phyloP scores from a whole-genome alignment of 306 rosid species.

The Dalbergia cochinchinensis region DNA sequence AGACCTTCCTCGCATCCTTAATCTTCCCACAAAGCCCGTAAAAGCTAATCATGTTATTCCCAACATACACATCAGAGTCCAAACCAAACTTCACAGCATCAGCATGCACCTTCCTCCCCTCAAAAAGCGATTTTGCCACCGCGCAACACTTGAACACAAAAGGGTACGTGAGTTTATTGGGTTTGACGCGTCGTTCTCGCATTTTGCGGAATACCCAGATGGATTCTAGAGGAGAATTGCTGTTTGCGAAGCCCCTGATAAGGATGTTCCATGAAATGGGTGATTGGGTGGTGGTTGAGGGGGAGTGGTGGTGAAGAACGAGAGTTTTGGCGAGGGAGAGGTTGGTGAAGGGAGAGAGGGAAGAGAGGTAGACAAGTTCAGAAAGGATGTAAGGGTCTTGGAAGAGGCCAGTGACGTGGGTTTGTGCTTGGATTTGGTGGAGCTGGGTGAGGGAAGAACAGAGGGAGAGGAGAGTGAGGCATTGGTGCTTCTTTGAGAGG shows the following conservation, averaged over 20 bases:
- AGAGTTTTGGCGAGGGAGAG: constrained; percentile 67
- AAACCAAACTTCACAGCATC: constrained; percentile 70
- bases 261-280: constrained; percentile 78
- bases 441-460: constrained; percentile 63
- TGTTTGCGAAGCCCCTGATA: constrained; percentile 74
- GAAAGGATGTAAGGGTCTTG: constrained; percentile 59
- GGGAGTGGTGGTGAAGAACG: constrained; percentile 39
- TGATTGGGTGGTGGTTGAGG: constrained; percentile 38
- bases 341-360: constrained; percentile 60
- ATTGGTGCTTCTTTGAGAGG: constrained; percentile 58
- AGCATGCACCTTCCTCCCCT: constrained; percentile 76
- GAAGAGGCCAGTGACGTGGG: constrained; percentile 62
- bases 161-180: constrained; percentile 78
- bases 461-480: constrained; percentile 62
- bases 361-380: constrained; percentile 67
- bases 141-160: constrained; percentile 82
- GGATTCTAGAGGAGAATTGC: constrained; percentile 60
- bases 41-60: constrained; percentile 68
- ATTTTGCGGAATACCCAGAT: constrained; percentile 63
- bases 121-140: constrained; percentile 42
- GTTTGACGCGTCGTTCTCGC: constrained; percentile 59
- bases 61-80: constrained; percentile 74
- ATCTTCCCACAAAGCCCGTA: constrained; percentile 79
- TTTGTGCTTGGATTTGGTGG: constrained; percentile 72
- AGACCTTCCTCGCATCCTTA: constrained; percentile 55